Percentiles rank a stretch among this genome's conserved stretches.
These are phyloP conservation scores for Blakeslea trispora DNA, from an alignment of 371 early-diverging fungal genomes.

Conservation along the genomic window DNA sequence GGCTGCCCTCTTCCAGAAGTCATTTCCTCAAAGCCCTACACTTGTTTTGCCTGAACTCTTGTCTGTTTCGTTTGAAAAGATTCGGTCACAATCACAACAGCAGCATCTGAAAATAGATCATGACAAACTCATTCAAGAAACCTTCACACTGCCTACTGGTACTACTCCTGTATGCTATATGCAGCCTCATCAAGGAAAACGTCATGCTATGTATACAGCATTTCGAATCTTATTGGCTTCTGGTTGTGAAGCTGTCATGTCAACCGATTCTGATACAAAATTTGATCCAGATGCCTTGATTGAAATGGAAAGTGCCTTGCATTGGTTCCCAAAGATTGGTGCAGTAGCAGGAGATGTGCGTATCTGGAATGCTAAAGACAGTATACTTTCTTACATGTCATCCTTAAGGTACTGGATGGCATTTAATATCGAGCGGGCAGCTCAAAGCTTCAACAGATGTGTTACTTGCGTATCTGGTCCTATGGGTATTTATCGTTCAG, in stretches of 20 bases:
- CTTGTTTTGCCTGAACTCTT: constrained; percentile 50
- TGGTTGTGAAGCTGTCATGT: constrained; percentile 60
- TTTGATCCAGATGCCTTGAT: constrained; percentile 55
- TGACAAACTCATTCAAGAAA: constrained; percentile 19
- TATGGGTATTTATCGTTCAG: constrained; percentile 61
- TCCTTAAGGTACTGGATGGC: constrained; percentile 72
- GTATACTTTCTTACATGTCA: constrained; percentile 59
- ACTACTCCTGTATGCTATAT: constrained; percentile 54
- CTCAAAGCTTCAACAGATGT: constrained; percentile 62
- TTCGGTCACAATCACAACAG: constrained; percentile 15
- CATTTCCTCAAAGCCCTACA: constrained; percentile 51
- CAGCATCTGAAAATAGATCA: constrained; percentile 4
- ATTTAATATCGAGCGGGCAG: constrained; percentile 70
- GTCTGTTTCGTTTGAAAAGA: constrained; percentile 34
- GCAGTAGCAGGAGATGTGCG: constrained; percentile 69
- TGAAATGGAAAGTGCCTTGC: constrained; percentile 55
- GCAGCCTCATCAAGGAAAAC: constrained; percentile 64
- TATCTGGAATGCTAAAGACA: constrained; percentile 59
- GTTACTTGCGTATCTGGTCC: constrained; percentile 75
- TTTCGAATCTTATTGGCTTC: constrained; percentile 56
- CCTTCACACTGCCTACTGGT: constrained; percentile 36
- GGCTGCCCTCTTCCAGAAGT: constrained; percentile 58
- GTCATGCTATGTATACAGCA: constrained; percentile 69
- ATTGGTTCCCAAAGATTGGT: constrained; percentile 55
- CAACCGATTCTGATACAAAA: constrained; percentile 68